Evolutionary conservation across 108 stramenopile species (phyloP), one percentile per base, ranked within the genome.

Genomic region (Mayamaea pseudoterrestris): DNA sequence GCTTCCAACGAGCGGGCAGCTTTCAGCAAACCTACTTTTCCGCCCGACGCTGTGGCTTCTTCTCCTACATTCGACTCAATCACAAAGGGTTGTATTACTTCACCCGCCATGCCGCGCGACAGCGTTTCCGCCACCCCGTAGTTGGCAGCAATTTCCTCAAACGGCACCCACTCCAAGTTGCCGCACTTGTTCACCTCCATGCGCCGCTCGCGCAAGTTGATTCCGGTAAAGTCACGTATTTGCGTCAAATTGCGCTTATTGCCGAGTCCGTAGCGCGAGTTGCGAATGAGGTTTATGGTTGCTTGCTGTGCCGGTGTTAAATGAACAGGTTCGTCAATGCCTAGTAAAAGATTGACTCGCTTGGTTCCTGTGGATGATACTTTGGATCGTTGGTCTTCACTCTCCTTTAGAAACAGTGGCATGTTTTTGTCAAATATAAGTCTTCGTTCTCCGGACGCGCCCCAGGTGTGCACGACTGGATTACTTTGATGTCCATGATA

Each of bases 151-250:
- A n/a, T n/a, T n/a, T 79, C 73, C 16, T 47, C 48, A 37, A 63
- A 90, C 21, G 83, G 80, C 21, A 83, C 78, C 88, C 88, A 90
- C 16, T 71, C 48, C 17, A 84, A n/a, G 48, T 90, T 90, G 7
- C 88, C 84, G 55, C 84, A 86, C 42, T 67, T 49, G 35, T 91
- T 81, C 29, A 59, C 49, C 18, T 59, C 57, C 58, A 80, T 63
- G 41, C 53, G 61, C 46, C 57, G 52, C n/a, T 73, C 29, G 31
- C 40, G 30, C 0, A 74, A 32, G 47, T 84, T 65, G 30, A 92
- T 68, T 27, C 88, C 90, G 16, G 78, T 75, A 49, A 92, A 94
- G 35, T 70, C 52, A 11, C 69, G 64, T 30, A 78, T 61, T 43
- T 92, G 66, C 48, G 83, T 71, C 42, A 92, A 42, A 8, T 75